Percentiles rank a stretch among this genome's conserved stretches.
Evolutionary conservation across 306 rosid species (phyloP).

Genomic region (Ochetophila trinervis): DNA sequence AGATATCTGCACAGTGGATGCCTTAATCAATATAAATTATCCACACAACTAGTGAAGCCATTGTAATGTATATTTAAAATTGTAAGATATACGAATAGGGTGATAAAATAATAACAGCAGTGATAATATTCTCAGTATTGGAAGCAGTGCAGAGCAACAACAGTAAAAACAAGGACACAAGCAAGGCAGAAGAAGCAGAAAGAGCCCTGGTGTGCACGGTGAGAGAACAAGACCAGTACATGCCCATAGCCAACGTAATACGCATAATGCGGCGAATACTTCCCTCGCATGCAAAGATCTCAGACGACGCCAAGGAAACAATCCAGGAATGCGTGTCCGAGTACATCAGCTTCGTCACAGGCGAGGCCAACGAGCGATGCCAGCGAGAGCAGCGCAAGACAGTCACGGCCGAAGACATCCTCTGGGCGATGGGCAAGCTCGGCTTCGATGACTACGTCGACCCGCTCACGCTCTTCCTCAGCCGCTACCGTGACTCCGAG

Average conservation of each 20-base stretch:
- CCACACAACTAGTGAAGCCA: too few relatives aligned
- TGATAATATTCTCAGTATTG: conserved; percentile 3
- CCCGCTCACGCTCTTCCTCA: conserved; percentile 47
- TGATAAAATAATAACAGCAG: too few relatives aligned
- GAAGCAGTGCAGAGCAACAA: neutral
- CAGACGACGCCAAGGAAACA: conserved; percentile 72
- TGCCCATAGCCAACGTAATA: conserved; percentile 76
- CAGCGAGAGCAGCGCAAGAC: conserved; percentile 50
- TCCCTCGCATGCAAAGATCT: conserved; percentile 66
- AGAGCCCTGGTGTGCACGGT: conserved; percentile 4
- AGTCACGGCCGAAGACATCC: conserved; percentile 44
- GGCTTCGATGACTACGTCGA: conserved; percentile 49
- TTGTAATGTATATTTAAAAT: too few relatives aligned
- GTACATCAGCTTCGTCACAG: conserved; percentile 69
- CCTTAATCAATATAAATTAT: neutral
- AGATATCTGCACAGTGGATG: conserved; percentile 10
- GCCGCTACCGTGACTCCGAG: conserved; percentile 49
- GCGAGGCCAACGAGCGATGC: conserved; percentile 72
- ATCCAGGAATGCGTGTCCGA: conserved; percentile 73
- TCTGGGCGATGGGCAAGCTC: conserved; percentile 45
- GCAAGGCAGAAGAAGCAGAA: neutral
- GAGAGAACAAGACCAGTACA: conserved; percentile 66
- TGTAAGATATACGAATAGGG: too few relatives aligned
- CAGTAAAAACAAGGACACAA: neutral
- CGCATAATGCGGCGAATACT: conserved; percentile 67